Percentiles rank a stretch among this genome's conserved stretches.
Evolutionary conservation across 169 alveolate species (phyloP).

Genomic region (Babesia caballi): DNA sequence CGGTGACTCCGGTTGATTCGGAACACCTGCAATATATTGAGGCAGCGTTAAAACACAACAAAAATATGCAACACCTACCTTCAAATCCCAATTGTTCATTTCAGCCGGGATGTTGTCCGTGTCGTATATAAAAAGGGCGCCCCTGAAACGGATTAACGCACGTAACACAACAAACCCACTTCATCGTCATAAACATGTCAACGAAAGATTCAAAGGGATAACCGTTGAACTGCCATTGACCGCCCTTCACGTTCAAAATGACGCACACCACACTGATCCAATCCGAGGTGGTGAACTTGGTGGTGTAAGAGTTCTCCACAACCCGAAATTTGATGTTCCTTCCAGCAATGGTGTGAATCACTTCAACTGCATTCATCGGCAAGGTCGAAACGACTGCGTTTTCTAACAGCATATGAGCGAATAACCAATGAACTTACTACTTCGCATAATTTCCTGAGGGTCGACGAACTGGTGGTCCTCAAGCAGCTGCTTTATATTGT

Average conservation of each 20-base stretch:
- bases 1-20: constrained; percentile 61
- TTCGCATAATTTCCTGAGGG: constrained; percentile 41
- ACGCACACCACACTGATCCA: constrained; percentile 78
- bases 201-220: constrained; percentile 72
- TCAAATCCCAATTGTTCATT: constrained; percentile 59
- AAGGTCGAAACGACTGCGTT: constrained; percentile 19
- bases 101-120: constrained; percentile 61
- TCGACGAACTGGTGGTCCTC: constrained; percentile 59
- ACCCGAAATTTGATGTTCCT: constrained; percentile 69
- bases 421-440: constrained; percentile 5
- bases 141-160: constrained; percentile 2
- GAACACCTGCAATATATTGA: constrained; percentile 49
- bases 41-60: not conserved
- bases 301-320: constrained; percentile 68
- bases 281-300: constrained; percentile 65
- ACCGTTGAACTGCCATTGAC: constrained; percentile 65
- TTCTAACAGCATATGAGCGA: constrained; percentile 35
- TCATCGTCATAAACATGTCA: constrained; percentile 69
- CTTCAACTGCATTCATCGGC: constrained; percentile 68
- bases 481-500: constrained; percentile 52
- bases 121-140: constrained; percentile 55
- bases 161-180: constrained; percentile 20
- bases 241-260: constrained; percentile 68
- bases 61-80: constrained; percentile 16
- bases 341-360: constrained; percentile 67